These are phyloP conservation scores for Carallia brachiata DNA, from an alignment of 345 rosid species.

Conservation along the genomic window DNA sequence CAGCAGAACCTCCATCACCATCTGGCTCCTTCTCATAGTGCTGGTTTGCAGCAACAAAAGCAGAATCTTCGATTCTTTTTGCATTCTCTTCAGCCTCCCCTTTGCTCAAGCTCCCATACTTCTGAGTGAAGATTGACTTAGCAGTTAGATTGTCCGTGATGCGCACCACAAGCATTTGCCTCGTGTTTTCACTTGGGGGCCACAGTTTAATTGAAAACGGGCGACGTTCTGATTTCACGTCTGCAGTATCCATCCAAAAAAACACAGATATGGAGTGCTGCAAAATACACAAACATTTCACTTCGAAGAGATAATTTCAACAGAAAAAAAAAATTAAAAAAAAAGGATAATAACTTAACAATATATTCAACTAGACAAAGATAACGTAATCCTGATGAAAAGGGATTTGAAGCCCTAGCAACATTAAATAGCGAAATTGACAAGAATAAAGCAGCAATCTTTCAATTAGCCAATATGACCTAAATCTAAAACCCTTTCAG, in stretches of 20 bases:
- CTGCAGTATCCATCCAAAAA: constrained; percentile 48
- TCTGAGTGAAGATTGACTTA: constrained; percentile 77
- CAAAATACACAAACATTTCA: background rate
- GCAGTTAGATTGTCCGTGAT: constrained; percentile 64
- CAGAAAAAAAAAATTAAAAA: too few relatives aligned
- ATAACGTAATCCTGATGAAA: too few relatives aligned
- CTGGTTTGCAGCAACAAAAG: constrained; percentile 54
- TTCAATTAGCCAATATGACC: too few relatives aligned
- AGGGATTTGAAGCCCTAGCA: too few relatives aligned
- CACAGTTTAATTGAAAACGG: constrained; percentile 74
- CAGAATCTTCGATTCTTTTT: constrained; percentile 64
- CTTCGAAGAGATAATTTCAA: background rate
- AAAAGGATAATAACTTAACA: too few relatives aligned
- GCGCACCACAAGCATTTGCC: constrained; percentile 66
- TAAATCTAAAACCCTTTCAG: too few relatives aligned
- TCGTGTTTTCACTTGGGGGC: constrained; percentile 81
- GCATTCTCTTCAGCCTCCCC: constrained; percentile 85
- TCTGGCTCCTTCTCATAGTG: constrained; percentile 90
- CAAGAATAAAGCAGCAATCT: too few relatives aligned
- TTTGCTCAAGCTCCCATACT: constrained; percentile 63
- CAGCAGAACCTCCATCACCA: constrained; percentile 93
- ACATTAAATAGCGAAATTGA: too few relatives aligned
- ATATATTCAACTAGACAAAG: too few relatives aligned
- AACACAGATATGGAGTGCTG: constrained; percentile 2
- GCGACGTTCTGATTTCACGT: constrained; percentile 51